Percentiles rank a stretch among this genome's conserved stretches.
These are phyloP conservation scores for Polytrichum formosum DNA, from an alignment of 225 moss, liverwort and hornwort genomes.

Conservation along the genomic window DNA sequence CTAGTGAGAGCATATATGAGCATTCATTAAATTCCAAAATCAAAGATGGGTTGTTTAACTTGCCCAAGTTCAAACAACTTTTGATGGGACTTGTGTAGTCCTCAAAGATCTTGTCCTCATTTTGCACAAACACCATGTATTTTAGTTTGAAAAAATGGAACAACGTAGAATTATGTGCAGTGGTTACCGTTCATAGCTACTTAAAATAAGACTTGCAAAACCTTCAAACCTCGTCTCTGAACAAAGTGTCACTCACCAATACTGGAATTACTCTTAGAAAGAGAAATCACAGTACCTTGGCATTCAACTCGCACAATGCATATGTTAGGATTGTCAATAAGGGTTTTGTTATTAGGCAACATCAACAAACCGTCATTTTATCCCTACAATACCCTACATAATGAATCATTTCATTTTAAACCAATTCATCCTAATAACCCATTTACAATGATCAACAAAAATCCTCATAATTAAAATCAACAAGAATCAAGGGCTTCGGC, in stretches of 20 bases:
- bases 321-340: constrained; percentile 8
- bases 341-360: constrained; percentile 10
- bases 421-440: too few species aligned
- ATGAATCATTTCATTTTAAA: not conserved
- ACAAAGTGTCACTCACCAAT: too few species aligned
- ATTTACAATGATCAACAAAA: constrained; percentile 1
- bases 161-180: too few species aligned
- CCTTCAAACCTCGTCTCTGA: too few species aligned
- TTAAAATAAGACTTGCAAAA: too few species aligned
- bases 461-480: not conserved
- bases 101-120: constrained; percentile 16
- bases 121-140: not conserved
- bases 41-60: not conserved
- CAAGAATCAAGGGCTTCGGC: not conserved
- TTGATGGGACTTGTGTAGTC: constrained; percentile 18
- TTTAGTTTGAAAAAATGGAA: not conserved
- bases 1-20: too few species aligned
- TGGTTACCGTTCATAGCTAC: too few species aligned
- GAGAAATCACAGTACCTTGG: constrained; percentile 7
- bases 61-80: constrained; percentile 21
- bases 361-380: constrained; percentile 5
- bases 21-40: too few species aligned
- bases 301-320: constrained; percentile 14
- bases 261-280: too few species aligned
- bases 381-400: constrained; percentile 10